Evolutionary conservation across 768 basidiomycete species (phyloP), one percentile per base, ranked within the genome.

Genomic region (Boletus sp.): DNA sequence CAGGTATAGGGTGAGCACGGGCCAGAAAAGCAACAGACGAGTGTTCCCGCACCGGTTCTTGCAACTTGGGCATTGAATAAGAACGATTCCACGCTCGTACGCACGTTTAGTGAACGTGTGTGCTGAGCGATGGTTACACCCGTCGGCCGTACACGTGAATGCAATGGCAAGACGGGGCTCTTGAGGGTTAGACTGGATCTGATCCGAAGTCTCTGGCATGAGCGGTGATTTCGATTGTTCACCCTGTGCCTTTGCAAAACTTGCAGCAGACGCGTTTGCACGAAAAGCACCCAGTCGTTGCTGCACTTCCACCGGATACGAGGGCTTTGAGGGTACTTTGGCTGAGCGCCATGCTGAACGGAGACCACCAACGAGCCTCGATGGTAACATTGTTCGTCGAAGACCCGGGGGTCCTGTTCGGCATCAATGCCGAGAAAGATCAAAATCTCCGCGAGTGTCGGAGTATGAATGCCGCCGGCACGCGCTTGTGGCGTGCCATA

Each of bases 41-140:
- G 35, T 34, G 30, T 72, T 15, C 21, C 21, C 84, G 50, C 66
- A 93, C 90, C 95, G 76, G 63, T 90, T 92, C 63, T 88, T 84
- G 69, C 96, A 99, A 14, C 81, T 81, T 2, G 95, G 94, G 73
- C 96, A 99, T 67, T 94, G 82, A 1, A 97, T 82, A 27, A 99
- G 76, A 3, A 98, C 95, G 48, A 98, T 85, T 0, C 96, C 96
- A 42, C 79, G 81, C 67, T 88, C 81, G 71, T 99, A 99, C 19
- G 91, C 82, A 42, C 84, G 80, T 66, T 84, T 87, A 7, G 90
- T 81, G 69, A 98, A 98, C 56, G 89, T 80, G 63, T 98, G 95
- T 6, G 90, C 85, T 9, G 92, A 95, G 3, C 96, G 85, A 56
- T 81, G 80, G 10, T 78, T 78, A 62, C 95, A 98, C 2, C 76